Percentiles rank a stretch among this genome's conserved stretches.
These are phyloP conservation scores for Ceratonia siliqua DNA, from an alignment of 306 rosid species.

Conservation along the genomic window DNA sequence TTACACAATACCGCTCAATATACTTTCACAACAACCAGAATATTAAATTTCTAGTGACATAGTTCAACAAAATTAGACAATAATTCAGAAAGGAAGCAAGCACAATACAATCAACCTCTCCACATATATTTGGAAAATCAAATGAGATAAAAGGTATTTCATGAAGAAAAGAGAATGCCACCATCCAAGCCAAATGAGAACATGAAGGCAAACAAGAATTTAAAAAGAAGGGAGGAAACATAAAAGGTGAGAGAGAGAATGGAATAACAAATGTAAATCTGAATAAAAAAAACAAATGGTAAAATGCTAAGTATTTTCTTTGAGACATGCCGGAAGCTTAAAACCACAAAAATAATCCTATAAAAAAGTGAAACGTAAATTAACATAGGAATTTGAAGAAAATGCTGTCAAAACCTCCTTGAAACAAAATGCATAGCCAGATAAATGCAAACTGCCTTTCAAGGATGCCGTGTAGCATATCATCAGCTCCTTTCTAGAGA, in stretches of 20 bases:
- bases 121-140: background rate
- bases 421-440: background rate
- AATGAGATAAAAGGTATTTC: conserved; percentile 9
- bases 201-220: background rate
- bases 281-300: background rate
- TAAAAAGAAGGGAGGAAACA: background rate
- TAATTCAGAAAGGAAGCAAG: background rate
- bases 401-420: background rate
- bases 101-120: background rate
- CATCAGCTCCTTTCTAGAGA: background rate
- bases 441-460: conserved; percentile 1
- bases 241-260: background rate
- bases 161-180: background rate
- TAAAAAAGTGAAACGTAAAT: background rate
- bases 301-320: background rate
- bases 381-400: background rate
- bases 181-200: background rate
- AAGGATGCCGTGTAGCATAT: background rate
- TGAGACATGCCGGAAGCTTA: background rate
- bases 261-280: background rate
- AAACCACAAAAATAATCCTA: background rate
- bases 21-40: background rate
- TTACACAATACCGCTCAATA: background rate
- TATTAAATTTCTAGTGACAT: conserved; percentile 2
- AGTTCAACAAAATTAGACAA: background rate